Evolutionary conservation across 2,329 filamentous ascomycete genomes (phyloP).

Genomic region (Aspergillus tanneri): DNA sequence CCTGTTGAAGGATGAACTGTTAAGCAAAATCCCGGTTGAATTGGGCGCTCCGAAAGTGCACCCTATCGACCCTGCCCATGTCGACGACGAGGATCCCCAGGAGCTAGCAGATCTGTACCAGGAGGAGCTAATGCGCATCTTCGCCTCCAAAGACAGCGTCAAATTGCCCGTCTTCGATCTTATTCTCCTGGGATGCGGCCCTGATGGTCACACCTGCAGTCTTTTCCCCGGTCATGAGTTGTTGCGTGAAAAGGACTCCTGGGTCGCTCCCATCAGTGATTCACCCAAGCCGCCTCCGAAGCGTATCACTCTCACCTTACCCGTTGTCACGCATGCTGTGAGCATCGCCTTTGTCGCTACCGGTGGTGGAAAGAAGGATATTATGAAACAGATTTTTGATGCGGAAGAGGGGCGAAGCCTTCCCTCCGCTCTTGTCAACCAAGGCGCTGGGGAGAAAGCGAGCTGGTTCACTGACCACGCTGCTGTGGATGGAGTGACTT

Average conservation of each 20-base stretch:
- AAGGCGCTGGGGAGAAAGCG: constrained; percentile 76
- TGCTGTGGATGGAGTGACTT: constrained; percentile 81
- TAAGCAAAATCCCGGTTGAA: constrained; percentile 78
- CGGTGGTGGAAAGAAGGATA: constrained; percentile 82
- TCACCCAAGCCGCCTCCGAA: constrained; percentile 90
- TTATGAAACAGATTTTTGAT: constrained; percentile 91
- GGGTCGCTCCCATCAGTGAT: constrained; percentile 89
- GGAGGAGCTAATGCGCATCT: constrained; percentile 77
- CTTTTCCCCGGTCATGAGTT: constrained; percentile 89
- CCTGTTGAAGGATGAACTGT: constrained; percentile 79
- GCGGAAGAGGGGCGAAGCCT: constrained; percentile 67
- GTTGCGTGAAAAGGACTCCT: constrained; percentile 80
- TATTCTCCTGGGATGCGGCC: constrained; percentile 86
- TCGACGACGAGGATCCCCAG: constrained; percentile 77
- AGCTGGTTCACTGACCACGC: constrained; percentile 93
- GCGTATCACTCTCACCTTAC: constrained; percentile 88
- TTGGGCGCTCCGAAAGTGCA: constrained; percentile 69
- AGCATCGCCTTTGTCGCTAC: constrained; percentile 91
- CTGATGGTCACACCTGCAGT: constrained; percentile 95
- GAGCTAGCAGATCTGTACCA: constrained; percentile 95
- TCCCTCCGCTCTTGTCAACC: constrained; percentile 86
- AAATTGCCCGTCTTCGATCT: constrained; percentile 94
- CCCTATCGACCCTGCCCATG: constrained; percentile 67
- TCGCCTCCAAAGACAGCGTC: constrained; percentile 90
- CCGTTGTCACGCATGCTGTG: constrained; percentile 82